Evolutionary conservation across 768 basidiomycete genomes (phyloP).

Genomic region (Albatrellus ellisii): DNA sequence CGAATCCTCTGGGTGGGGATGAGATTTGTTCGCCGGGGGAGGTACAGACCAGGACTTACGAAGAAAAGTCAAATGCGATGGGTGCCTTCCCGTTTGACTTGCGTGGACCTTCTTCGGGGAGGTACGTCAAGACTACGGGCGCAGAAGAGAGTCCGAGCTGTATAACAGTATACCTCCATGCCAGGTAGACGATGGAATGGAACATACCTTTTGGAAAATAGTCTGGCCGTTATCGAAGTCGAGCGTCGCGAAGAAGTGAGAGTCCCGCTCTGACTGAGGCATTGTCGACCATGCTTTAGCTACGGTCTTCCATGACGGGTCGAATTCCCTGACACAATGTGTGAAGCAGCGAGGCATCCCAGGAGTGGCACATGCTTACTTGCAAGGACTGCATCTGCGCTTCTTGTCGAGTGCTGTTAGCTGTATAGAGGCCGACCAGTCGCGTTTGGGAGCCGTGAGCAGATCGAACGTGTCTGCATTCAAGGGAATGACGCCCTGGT

Average conservation of each 20-base stretch:
- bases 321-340: constrained; percentile 53
- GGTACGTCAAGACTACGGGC: constrained; percentile 70
- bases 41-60: constrained; percentile 29
- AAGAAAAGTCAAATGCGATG: constrained; percentile 64
- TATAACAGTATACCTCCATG: background rate
- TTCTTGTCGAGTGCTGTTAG: constrained; percentile 78
- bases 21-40: background rate
- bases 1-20: constrained; percentile 57
- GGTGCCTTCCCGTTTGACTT: constrained; percentile 34
- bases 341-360: background rate
- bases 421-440: constrained; percentile 80
- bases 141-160: constrained; percentile 79
- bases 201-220: constrained; percentile 67
- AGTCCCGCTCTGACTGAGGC: constrained; percentile 46
- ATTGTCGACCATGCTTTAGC: constrained; percentile 72
- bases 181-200: background rate
- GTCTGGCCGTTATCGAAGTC: constrained; percentile 73
- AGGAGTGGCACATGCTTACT: constrained; percentile 32
- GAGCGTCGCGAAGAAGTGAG: constrained; percentile 85
- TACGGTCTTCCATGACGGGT: constrained; percentile 70
- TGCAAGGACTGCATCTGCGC: constrained; percentile 87
- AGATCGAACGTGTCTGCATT: constrained; percentile 67
- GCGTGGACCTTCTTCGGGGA: constrained; percentile 59
- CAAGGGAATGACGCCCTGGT: constrained; percentile 74
- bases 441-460: constrained; percentile 58